Conservation (phyloP, 2,329 filamentous ascomycete genomes). For the Tetracladium maxilliforme region DNA sequence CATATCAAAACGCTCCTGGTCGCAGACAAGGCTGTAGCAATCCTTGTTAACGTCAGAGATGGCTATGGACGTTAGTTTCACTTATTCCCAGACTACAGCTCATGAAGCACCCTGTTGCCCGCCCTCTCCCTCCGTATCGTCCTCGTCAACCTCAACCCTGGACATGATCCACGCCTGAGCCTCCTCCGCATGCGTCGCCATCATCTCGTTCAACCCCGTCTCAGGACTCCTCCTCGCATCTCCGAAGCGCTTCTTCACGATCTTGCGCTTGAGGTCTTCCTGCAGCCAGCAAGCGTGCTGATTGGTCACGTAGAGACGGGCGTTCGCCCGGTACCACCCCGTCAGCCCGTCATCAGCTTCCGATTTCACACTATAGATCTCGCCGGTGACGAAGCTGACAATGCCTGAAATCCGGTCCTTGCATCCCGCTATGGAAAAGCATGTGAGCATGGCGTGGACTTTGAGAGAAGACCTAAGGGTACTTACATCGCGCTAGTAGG, state of each 20-base stretch:
- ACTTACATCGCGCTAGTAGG: constrained; percentile 57
- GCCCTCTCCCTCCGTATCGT: constrained; percentile 3
- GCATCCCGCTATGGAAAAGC: constrained; percentile 29
- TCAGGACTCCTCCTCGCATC: constrained; percentile 35
- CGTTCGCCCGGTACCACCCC: constrained; percentile 74
- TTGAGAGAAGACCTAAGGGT: neutral
- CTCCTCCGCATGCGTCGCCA: constrained; percentile 35
- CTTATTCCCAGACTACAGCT: no score
- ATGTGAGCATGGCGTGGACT: constrained; percentile 4
- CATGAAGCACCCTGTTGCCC: neutral
- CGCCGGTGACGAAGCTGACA: constrained; percentile 69
- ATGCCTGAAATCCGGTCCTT: constrained; percentile 56
- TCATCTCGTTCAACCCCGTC: constrained; percentile 37
- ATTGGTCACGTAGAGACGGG: constrained; percentile 61
- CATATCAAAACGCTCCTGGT: no score
- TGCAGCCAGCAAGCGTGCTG: constrained; percentile 66
- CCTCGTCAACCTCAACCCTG: constrained; percentile 13
- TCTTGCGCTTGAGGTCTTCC: constrained; percentile 40
- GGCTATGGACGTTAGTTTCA: no score
- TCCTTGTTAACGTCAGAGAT: no score
- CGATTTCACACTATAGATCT: constrained; percentile 63
- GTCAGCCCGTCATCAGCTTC: constrained; percentile 61
- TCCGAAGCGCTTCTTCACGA: constrained; percentile 45
- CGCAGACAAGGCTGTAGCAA: no score
- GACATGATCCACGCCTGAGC: constrained; percentile 34